Evolutionary conservation across 2,329 filamentous ascomycete species (phyloP), one percentile per base, ranked within the genome.

Genomic region (Lachnellula subtilissima): DNA sequence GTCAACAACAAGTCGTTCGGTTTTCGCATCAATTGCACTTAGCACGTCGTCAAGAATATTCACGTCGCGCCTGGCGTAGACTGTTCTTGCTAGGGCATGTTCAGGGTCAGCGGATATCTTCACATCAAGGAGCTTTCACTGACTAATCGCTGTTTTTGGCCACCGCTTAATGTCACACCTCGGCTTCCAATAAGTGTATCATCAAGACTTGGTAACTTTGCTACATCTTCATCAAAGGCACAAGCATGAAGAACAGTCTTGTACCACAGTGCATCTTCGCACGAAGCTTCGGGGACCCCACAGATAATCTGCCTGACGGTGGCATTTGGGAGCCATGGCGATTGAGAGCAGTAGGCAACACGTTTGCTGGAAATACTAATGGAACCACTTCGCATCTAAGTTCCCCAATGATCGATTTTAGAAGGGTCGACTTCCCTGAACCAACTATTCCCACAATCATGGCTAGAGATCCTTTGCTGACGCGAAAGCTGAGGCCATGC

Each of bases 11-110:
- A 69, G 59, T 3, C 70, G 63, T 11, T 74, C 69, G 0, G 78
- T 82, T 3, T 69, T 66, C 2, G 69, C 67, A 52, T 79, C 77
- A 4, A 79, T 68, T 0, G 73, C 73, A 50, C 75, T 75, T 32
- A 80, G 71, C 0, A 75, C 65, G 54, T 80, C 76, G 45, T 80
- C 78, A 2, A 80, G 63, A 3, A 80, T 45, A 0, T 76, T 35
- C 0, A 78, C 17, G 37, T 54, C 25, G 40, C 54, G 43, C 19
- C 49, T 54, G 19, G 57, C 59, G 57, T 55, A 61, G 2, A 62
- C 54, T 15, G 54, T 69, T 61, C 43, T 64, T 64, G 48, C 70
- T 45, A 55, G 61, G 57, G 55, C 69, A 64, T 64, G 17, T 3
- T 32, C 4, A 19, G 9, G 22, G 36, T 59, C 17, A 59, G 48